Evolutionary conservation across 768 basidiomycete genomes (phyloP), one percentile per base, ranked within the genome.

Genomic region (Panaeolus cyanescens): DNA sequence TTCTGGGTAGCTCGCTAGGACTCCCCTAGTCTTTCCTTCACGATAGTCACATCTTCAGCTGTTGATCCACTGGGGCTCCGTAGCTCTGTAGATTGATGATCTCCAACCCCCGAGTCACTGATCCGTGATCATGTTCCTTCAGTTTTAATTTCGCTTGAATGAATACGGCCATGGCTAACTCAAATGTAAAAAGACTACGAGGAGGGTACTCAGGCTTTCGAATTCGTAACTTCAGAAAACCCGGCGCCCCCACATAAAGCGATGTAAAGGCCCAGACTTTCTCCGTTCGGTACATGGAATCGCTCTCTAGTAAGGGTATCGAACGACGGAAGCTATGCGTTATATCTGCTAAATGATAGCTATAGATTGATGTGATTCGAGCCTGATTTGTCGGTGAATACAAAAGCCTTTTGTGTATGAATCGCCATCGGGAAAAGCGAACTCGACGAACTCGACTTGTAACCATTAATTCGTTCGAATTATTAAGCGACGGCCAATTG

Each of bases 391-490:
- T 50, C 19, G 39, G 13, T 50, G 45, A 50, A n/a, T 28, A 15
- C 45, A 12, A 28, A 50, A 50, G 25, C 45, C 30, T 25, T 13
- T 28, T 15, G 12, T 28, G 22, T 13, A 50, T 28, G 25, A 28
- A 50, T 50, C 45, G 45, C 25, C 45, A 50, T 50, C 45, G 30
- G 8, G 25, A 15, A 28, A 50, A n/a, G n/a, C n/a, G n/a, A n/a
- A 9, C 30, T 34, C 33, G 7, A 7, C 15, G 45, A 50, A 50
- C 45, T 50, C 45, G 45, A 50, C 45, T 50, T 50, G 45, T 50
- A 50, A 50, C 30, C 45, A 50, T 50, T 50, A 50, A 50, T 50
- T 50, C 30, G 45, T 13, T 50, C 45, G 45, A 50, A 50, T 50
- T 25, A 50, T 50, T 50, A 50, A 50, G 25, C 45, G 45, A 30